phyloP scores from a whole-genome alignment of 1,139 yeast species.

The Pichia sp. region DNA sequence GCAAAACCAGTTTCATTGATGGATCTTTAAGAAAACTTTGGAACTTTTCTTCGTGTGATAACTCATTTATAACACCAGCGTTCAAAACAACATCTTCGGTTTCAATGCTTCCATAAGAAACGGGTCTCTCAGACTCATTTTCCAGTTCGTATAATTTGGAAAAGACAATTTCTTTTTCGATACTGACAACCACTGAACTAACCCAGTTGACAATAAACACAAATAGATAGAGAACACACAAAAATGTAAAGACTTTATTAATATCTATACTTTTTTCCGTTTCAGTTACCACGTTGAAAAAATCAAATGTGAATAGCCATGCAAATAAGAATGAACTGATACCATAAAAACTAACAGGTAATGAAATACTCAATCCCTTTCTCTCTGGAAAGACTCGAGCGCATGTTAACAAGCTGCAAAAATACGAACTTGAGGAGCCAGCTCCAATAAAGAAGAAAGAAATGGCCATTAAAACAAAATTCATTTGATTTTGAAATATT shows the following conservation, averaged over 20 bases:
- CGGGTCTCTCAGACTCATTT: not conserved
- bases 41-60: constrained; percentile 42
- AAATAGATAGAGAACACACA: constrained; percentile 47
- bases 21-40: constrained; percentile 48
- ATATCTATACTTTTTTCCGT: constrained; percentile 35
- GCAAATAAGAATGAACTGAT: constrained; percentile 62
- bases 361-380: constrained; percentile 75
- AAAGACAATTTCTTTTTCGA: constrained; percentile 45
- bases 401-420: constrained; percentile 72
- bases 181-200: constrained; percentile 55
- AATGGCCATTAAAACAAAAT: constrained; percentile 28
- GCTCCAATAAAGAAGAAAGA: constrained; percentile 56
- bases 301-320: constrained; percentile 38
- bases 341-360: constrained; percentile 86
- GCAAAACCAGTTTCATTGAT: constrained; percentile 56
- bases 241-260: constrained; percentile 45
- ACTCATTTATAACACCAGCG: constrained; percentile 13
- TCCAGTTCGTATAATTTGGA: constrained; percentile 19
- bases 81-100: constrained; percentile 3
- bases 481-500: constrained; percentile 20
- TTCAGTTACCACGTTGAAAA: constrained; percentile 26
- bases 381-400: constrained; percentile 71
- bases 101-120: not conserved
- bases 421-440: constrained; percentile 76
- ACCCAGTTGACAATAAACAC: constrained; percentile 54